Evolutionary conservation across 1,284 basidiomycete genomes (phyloP), one percentile per base, ranked within the genome.

Genomic region (Ustilago hordei): DNA sequence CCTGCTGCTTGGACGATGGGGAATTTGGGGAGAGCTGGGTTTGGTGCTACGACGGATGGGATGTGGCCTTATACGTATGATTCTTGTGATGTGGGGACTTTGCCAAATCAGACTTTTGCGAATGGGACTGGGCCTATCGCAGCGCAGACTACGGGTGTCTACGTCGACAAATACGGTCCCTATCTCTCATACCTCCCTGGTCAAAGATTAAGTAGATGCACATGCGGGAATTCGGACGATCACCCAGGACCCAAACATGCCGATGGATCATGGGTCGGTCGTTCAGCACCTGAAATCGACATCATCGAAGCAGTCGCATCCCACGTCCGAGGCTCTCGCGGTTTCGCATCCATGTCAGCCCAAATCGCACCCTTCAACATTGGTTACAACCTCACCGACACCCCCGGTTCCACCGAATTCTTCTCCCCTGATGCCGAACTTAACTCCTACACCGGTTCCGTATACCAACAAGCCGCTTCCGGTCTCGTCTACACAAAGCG

Each of bases 261-360:
- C 19, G 81, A 85, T 41, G 84, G 84, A 2, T 60, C 77, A 0
- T 83, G 64, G 64, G 77, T 79, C 13, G 85, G 79, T 2, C 90
- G 94, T 36, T 89, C 91, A 0, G 93, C 93, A 0, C 94, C 94
- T 6, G 94, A 95, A 87, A 94, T 96, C 64, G 93, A 94, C 87
- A 88, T 93, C 45, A 89, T 94, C 67, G 93, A 94, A 85, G 92
- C 92, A 13, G 61, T 69, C 9, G 86, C 87, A 23, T 81, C 82
- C 11, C 78, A 80, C 54, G 53, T 62, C 8, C 57, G 59, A 0
- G 69, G 68, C 11, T 62, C 60, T 43, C 66, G 79, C n/a, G 82
- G 83, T 7, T 69, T 67, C 45, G 75, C 75, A 17, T 82, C 80
- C 45, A 78, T 82, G 76, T 83, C 80, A 4, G 62, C 72, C 7